Evolutionary conservation across 2,329 filamentous ascomycete genomes (phyloP), one percentile per base, ranked within the genome.

Genomic region (Xylaria sp.): DNA sequence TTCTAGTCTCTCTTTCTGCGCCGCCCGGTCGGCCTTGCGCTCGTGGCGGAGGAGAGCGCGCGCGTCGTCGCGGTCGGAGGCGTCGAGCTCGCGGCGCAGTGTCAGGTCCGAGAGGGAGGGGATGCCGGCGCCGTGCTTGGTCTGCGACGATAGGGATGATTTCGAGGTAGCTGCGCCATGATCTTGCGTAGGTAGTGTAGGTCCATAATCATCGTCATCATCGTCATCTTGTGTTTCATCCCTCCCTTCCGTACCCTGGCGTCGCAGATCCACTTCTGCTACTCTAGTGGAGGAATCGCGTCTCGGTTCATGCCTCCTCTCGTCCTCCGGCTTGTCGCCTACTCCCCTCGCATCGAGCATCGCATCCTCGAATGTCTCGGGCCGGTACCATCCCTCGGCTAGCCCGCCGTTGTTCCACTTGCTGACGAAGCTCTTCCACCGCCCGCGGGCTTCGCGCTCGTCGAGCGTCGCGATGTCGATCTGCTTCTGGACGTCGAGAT

Each of bases 401-500:
- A 98, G 84, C 82, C 95, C 93, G 77, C 90, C 91, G 75, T 89
- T 88, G 83, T 99, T 99, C 95, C 96, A 99, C 84, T 94, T 95
- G 3, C 88, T 86, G 13, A 95, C 80, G 76, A 98, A 99, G 78
- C 94, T 95, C 86, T 97, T 97, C 94, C 95, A 99, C 65, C 95
- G 85, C 1, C 94, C 94, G 72, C 87, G 91, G 0, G 90, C 81
- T 78, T 98, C 94, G n/a, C 88, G 86, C 71, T 93, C 90, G 65
- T 89, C 87, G 73, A 98, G 84, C 10, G 88, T 86, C 20, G 90
- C 85, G 1, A 97, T 82, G 63, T 91, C 82, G 50, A 92, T 86
- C 48, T 89, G 86, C 82, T 98, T 98, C 80, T 98, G 95, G 41
- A 97, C 88, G 74, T 94, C 92, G 32, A 98, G 86, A 75, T 98